Evolutionary conservation across 805 yeast genomes (phyloP).

Genomic region (Yarrowia keelungensis): DNA sequence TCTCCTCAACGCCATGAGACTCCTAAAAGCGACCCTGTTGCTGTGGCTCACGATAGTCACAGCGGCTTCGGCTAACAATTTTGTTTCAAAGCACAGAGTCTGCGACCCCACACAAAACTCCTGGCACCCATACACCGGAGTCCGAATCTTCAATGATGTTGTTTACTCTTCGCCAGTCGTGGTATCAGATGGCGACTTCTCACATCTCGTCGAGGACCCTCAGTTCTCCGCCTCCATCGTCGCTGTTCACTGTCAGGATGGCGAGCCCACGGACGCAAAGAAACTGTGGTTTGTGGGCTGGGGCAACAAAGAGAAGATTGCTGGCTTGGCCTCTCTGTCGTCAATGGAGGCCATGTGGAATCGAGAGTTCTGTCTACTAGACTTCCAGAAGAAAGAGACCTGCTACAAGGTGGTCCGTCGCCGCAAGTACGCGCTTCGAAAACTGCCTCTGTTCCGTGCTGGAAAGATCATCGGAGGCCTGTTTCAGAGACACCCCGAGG

Average conservation of each 20-base stretch:
- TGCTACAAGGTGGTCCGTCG: conserved; percentile 38
- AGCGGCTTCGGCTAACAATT: conserved; percentile 23
- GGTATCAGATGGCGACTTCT: conserved; percentile 26
- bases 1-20: conserved; percentile 30
- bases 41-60: conserved; percentile 35
- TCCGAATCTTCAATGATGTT: conserved; percentile 33
- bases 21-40: conserved; percentile 12
- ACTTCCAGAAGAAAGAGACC: conserved; percentile 13
- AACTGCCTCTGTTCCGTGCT: conserved; percentile 26
- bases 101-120: conserved; percentile 35
- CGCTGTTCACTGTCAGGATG: conserved; percentile 33
- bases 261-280: conserved; percentile 29
- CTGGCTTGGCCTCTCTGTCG: conserved; percentile 18
- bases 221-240: conserved; percentile 32
- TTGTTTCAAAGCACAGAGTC: conserved; percentile 32
- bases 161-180: conserved; percentile 26
- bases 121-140: conserved; percentile 37
- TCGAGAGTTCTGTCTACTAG: conserved; percentile 25
- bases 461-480: conserved; percentile 32
- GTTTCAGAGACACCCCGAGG: conserved; percentile 23
- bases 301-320: conserved; percentile 27
- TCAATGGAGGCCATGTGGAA: conserved; percentile 38
- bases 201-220: conserved; percentile 27
- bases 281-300: conserved; percentile 33
- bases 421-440: conserved; percentile 34